Evolutionary conservation across 805 yeast genomes (phyloP), one percentile per base, ranked within the genome.

Genomic region (Saccharomycopsis fibuligera): DNA sequence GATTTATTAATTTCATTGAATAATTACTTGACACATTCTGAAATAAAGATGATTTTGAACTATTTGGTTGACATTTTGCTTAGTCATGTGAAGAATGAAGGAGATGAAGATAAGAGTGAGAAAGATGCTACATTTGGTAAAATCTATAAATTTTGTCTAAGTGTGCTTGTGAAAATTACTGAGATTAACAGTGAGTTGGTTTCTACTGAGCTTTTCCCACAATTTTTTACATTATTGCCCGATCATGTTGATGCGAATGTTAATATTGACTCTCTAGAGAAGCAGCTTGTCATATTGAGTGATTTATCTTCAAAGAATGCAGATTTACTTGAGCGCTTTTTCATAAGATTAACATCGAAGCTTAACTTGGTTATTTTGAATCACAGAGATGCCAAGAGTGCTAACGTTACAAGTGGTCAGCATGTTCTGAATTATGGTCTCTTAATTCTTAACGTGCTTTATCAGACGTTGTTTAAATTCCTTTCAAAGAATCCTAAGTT

Each of bases 1-100:
- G 71, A 79, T 0, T 76, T 78, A 44, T 58, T 87, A 38, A 67
- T 81, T 6, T 65, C 69, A 27, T 65, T 85, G 55, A 62, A 65
- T 2, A 66, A 65, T 1, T 81, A 77, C 54, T 64, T 88, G 42
- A 62, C 63, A 14, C 54, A 57, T 3, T 75, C 76, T 45, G 96
- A 88, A 56, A 62, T 77, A 24, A 74, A 78, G 25, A 64, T 86
- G 45, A 68, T 86, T 5, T 76, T 83, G 30, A 86, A 78, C 55
- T 78, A 81, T 56, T 66, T 87, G 33, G 78, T 78, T 3, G 89
- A 82, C 37, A 73, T 79, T 12, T 67, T 86, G 5, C 61, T 81
- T n/a, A 64, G 64, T 3, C 79, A 73, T 53, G 35, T 49, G 27
- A 44, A 33, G 16, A 17, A 9, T 19, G 30, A 35, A 14, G 24